A percentile compares a stretch with the other conserved stretches of the same genome.
Conservation (phyloP, 441 rosid genomes). For the Manihot esculenta region DNA sequence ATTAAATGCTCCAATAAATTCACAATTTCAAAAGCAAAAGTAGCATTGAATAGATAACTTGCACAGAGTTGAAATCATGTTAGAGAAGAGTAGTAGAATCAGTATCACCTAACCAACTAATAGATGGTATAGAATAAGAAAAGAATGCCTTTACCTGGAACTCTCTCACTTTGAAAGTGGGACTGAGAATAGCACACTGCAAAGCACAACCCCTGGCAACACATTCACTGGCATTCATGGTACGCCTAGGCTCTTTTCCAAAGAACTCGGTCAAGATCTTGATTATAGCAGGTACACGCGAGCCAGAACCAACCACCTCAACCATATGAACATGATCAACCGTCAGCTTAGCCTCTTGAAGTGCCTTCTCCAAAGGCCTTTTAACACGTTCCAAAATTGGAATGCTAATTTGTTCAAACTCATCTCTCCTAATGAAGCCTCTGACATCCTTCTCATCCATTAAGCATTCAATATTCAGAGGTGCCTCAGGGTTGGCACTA, state of each 20-base stretch:
- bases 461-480: slow-evolving; percentile 86
- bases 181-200: slow-evolving; percentile 97
- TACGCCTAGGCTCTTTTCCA: slow-evolving; percentile 94
- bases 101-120: background rate
- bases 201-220: slow-evolving; percentile 91
- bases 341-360: slow-evolving; percentile 75
- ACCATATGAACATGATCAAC: slow-evolving; percentile 78
- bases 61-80: background rate
- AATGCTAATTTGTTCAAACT: slow-evolving; percentile 79
- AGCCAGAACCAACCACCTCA: slow-evolving; percentile 91
- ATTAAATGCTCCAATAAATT: background rate
- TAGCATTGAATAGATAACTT: background rate
- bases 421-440: slow-evolving; percentile 86
- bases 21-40: background rate
- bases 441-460: slow-evolving; percentile 98
- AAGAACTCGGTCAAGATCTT: slow-evolving; percentile 84
- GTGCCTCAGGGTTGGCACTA: slow-evolving; percentile 93
- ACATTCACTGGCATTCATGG: slow-evolving; percentile 99
- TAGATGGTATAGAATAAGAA: background rate
- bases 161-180: slow-evolving; percentile 93
- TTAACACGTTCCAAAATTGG: slow-evolving; percentile 90
- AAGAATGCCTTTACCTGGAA: slow-evolving; percentile 62
- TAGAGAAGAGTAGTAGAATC: background rate
- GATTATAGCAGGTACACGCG: slow-evolving; percentile 80
- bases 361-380: slow-evolving; percentile 87